Evolutionary conservation across 441 rosid genomes (phyloP).

Genomic region (Macaranga tanarius): DNA sequence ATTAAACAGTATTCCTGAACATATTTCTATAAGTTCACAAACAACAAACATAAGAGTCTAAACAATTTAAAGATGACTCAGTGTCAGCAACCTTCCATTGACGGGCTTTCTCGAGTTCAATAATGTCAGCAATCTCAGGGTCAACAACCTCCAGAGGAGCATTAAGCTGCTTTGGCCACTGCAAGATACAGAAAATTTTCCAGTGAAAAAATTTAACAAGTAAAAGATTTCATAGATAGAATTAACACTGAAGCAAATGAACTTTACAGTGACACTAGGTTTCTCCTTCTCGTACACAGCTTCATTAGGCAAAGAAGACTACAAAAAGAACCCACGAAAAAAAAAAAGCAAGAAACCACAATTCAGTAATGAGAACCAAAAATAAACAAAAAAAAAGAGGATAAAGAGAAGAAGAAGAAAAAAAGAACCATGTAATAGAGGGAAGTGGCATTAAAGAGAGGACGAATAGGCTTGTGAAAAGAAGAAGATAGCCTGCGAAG

Average conservation of each 20-base stretch:
- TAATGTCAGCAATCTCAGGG: slow-evolving; percentile 92
- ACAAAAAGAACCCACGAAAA: slow-evolving; percentile 12
- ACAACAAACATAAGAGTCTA: too few species aligned
- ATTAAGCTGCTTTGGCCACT: slow-evolving; percentile 98
- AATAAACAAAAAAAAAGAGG: neutral
- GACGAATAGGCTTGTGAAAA: slow-evolving; percentile 71
- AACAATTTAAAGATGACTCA: too few species aligned
- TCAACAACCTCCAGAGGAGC: slow-evolving; percentile 83
- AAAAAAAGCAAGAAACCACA: slow-evolving; percentile 9
- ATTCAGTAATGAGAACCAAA: neutral
- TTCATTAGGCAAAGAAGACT: slow-evolving; percentile 95
- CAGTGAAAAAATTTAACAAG: neutral
- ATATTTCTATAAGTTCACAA: neutral
- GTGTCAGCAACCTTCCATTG: slow-evolving; percentile 75
- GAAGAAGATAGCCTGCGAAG: slow-evolving; percentile 92
- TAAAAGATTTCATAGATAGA: too few species aligned
- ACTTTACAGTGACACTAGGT: slow-evolving; percentile 62
- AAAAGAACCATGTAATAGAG: slow-evolving; percentile 60
- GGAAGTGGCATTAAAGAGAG: slow-evolving; percentile 65
- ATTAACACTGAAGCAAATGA: neutral
- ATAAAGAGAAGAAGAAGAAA: neutral
- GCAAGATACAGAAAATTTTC: neutral
- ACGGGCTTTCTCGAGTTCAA: slow-evolving; percentile 96
- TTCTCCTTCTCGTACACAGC: slow-evolving; percentile 89
- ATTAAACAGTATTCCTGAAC: neutral